Percentiles rank a stretch among this genome's conserved stretches.
phyloP scores from a whole-genome alignment of 345 rosid genomes.

The Eucalyptus shirleyi region DNA sequence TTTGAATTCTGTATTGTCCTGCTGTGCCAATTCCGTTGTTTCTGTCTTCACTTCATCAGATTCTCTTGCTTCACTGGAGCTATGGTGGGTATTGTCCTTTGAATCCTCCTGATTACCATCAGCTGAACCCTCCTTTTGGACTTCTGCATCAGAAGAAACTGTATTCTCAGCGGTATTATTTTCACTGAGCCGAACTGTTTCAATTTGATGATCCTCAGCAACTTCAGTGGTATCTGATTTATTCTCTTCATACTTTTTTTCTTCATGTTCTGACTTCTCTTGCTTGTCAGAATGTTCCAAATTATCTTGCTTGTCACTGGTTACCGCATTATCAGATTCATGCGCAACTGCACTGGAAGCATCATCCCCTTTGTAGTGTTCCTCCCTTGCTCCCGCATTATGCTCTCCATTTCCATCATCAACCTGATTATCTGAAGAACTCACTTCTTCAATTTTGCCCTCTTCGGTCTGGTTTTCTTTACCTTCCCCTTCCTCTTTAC shows the following conservation, averaged over 20 bases:
- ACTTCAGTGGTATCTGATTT: background rate
- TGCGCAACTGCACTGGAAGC: constrained; percentile 69
- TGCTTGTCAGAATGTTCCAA: constrained; percentile 2
- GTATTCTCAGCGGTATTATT: background rate
- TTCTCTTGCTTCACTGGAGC: background rate
- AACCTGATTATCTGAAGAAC: constrained; percentile 16
- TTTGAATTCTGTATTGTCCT: constrained; percentile 1
- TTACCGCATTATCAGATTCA: constrained; percentile 13
- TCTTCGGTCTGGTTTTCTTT: background rate
- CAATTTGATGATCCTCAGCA: background rate
- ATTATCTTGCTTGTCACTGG: constrained; percentile 17
- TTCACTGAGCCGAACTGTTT: background rate
- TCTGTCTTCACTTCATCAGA: background rate
- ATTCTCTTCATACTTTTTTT: constrained; percentile 6
- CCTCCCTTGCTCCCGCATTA: constrained; percentile 58
- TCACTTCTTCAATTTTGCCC: constrained; percentile 1
- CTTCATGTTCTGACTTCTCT: constrained; percentile 16
- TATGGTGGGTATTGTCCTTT: background rate
- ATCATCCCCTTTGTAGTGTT: constrained; percentile 72
- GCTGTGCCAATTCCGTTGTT: background rate
- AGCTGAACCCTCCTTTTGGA: background rate
- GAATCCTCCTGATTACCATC: background rate
- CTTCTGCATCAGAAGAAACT: background rate
- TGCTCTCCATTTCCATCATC: constrained; percentile 25
- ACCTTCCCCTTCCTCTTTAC: background rate